A percentile compares a stretch with the other conserved stretches of the same genome.
phyloP scores from a whole-genome alignment of 768 basidiomycete genomes.

The Rhizopogon salebrosus region DNA sequence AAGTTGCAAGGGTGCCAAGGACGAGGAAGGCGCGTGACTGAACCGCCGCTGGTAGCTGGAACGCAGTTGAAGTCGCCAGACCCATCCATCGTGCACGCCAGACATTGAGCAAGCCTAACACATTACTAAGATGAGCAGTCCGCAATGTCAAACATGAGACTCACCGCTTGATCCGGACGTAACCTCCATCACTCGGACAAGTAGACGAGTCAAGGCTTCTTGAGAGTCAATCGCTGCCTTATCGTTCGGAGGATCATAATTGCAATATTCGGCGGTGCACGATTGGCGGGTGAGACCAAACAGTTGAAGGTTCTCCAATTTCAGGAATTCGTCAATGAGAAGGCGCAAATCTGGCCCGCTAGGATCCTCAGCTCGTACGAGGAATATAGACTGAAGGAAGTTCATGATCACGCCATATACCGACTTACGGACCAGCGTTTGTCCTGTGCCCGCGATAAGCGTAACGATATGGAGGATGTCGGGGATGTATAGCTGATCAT shows the following conservation, averaged over 20 bases:
- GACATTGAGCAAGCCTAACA: conserved; percentile 68
- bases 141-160: conserved; percentile 11
- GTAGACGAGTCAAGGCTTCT: conserved; percentile 58
- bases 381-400: conserved; percentile 71
- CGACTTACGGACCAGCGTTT: conserved; percentile 68
- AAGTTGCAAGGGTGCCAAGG: conserved; percentile 73
- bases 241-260: conserved; percentile 49
- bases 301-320: conserved; percentile 50
- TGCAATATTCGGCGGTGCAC: conserved; percentile 63
- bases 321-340: conserved; percentile 57
- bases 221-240: conserved; percentile 56
- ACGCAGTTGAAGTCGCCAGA: conserved; percentile 80
- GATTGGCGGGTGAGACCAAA: conserved; percentile 71
- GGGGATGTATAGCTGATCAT: conserved; percentile 75
- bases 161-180: conserved; percentile 67
- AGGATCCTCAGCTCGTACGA: conserved; percentile 53
- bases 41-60: conserved; percentile 84
- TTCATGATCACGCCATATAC: conserved; percentile 81
- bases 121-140: conserved; percentile 8
- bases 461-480: conserved; percentile 79
- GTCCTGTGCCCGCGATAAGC: conserved; percentile 72
- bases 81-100: conserved; percentile 96
- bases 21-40: conserved; percentile 85
- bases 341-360: conserved; percentile 53
- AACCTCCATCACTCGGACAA: conserved; percentile 59